These are phyloP conservation scores for Pichia sp. DNA, from an alignment of 1,139 yeast genomes.

Conservation along the genomic window DNA sequence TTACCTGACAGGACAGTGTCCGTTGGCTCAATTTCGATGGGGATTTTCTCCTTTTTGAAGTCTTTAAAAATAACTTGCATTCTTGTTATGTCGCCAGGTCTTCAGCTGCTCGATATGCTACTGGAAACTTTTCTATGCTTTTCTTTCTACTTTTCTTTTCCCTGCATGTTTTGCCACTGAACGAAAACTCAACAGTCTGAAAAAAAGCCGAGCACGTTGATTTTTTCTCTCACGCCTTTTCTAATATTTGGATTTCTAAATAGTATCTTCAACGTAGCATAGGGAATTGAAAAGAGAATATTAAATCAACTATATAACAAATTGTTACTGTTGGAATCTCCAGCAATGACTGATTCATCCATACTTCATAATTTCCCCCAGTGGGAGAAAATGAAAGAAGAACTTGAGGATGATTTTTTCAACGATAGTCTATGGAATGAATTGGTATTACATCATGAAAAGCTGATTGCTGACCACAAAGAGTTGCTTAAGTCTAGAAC, in stretches of 20 bases:
- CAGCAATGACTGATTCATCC: constrained; percentile 8
- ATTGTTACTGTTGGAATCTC: background rate
- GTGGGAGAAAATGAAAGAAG: constrained; percentile 24
- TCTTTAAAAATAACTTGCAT: constrained; percentile 85
- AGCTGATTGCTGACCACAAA: constrained; percentile 22
- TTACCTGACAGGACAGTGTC: constrained; percentile 71
- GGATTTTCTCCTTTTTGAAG: constrained; percentile 85
- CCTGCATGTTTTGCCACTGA: constrained; percentile 12
- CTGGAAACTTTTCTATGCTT: no score
- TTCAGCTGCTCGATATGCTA: no score
- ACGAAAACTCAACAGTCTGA: background rate
- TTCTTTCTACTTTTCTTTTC: background rate
- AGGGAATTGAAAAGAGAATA: background rate
- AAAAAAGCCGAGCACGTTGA: background rate
- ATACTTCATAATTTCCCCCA: constrained; percentile 25
- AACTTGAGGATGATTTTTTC: constrained; percentile 23
- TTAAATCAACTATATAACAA: background rate
- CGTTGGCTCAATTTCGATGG: constrained; percentile 67
- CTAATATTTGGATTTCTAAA: background rate
- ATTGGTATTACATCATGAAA: constrained; percentile 24
- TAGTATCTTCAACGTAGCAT: background rate
- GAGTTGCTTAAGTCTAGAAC: constrained; percentile 14
- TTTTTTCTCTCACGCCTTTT: background rate
- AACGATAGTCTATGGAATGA: constrained; percentile 25
- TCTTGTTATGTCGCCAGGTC: background rate